Conservation (phyloP, 2,329 filamentous ascomycete genomes). For the Ceratocystis variospora region DNA sequence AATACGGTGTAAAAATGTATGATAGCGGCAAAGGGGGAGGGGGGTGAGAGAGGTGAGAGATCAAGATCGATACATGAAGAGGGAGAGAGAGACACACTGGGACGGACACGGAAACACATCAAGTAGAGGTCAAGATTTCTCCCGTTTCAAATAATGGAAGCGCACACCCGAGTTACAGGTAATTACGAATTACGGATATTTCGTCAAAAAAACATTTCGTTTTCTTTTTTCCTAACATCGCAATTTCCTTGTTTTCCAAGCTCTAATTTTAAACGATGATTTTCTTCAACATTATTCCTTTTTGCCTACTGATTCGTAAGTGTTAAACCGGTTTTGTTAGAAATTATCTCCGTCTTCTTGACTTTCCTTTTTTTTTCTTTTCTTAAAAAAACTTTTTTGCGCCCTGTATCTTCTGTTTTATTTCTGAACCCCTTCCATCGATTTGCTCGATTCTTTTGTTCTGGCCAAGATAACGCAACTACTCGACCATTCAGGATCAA, state of each 20-base stretch:
- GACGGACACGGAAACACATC: not conserved
- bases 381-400: not conserved
- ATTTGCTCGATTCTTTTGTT: not conserved
- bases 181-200: not conserved
- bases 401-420: not conserved
- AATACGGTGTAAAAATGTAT: not conserved
- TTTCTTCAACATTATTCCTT: not conserved
- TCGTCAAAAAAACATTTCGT: not conserved
- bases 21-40: not conserved
- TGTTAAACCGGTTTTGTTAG: not conserved
- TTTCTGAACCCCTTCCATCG: not conserved
- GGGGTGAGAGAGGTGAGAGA: not conserved
- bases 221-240: not conserved
- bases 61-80: not conserved
- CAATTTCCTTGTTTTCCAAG: not conserved
- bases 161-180: not conserved
- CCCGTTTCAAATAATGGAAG: too few species aligned
- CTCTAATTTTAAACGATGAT: not conserved
- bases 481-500: conserved; percentile 1
- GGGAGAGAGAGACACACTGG: not conserved
- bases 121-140: not conserved
- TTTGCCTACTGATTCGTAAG: not conserved
- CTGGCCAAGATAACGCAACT: not conserved
- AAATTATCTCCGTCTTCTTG: not conserved
- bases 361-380: not conserved